Percentiles rank a stretch among this genome's conserved stretches.
phyloP scores from a whole-genome alignment of 345 rosid genomes.

The Viola odorata region DNA sequence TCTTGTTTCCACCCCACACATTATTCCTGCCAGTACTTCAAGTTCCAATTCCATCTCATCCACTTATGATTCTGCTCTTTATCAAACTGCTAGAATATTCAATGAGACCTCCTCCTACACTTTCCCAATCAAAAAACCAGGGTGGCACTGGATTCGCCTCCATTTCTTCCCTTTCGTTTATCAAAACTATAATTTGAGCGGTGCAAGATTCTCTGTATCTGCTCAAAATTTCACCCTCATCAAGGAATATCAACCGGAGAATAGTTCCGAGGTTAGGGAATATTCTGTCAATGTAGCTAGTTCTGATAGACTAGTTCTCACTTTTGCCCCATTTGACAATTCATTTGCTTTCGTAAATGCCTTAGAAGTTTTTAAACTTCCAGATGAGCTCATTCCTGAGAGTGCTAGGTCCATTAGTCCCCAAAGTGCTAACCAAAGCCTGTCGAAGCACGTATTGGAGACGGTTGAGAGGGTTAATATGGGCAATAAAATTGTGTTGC shows the following conservation, averaged over 20 bases:
- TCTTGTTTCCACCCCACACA: slow-evolving; percentile 5
- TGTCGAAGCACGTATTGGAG: slow-evolving; percentile 51
- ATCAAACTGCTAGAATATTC: slow-evolving; percentile 57
- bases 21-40: slow-evolving; percentile 2
- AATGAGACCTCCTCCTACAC: slow-evolving; percentile 31
- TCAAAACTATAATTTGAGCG: slow-evolving; percentile 37
- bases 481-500: slow-evolving; percentile 57
- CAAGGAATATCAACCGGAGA: slow-evolving; percentile 32
- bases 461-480: slow-evolving; percentile 75
- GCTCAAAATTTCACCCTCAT: slow-evolving; percentile 62
- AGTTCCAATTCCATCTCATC: slow-evolving; percentile 25
- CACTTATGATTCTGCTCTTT: slow-evolving; percentile 36
- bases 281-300: slow-evolving; percentile 45
- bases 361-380: slow-evolving; percentile 64
- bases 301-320: slow-evolving; percentile 35
- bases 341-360: slow-evolving; percentile 75
- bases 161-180: slow-evolving; percentile 53
- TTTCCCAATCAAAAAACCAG: slow-evolving; percentile 42
- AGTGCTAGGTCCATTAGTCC: slow-evolving; percentile 29
- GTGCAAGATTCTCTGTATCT: slow-evolving; percentile 60
- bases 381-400: slow-evolving; percentile 47
- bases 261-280: slow-evolving; percentile 40
- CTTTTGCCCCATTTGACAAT: slow-evolving; percentile 37
- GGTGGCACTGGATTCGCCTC: slow-evolving; percentile 69
- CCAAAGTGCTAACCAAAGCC: slow-evolving; percentile 15